A percentile compares a stretch with the other conserved stretches of the same genome.
These are phyloP conservation scores for Globisporangium yorkense DNA, from an alignment of 352 stramenopile species.

Conservation along the genomic window DNA sequence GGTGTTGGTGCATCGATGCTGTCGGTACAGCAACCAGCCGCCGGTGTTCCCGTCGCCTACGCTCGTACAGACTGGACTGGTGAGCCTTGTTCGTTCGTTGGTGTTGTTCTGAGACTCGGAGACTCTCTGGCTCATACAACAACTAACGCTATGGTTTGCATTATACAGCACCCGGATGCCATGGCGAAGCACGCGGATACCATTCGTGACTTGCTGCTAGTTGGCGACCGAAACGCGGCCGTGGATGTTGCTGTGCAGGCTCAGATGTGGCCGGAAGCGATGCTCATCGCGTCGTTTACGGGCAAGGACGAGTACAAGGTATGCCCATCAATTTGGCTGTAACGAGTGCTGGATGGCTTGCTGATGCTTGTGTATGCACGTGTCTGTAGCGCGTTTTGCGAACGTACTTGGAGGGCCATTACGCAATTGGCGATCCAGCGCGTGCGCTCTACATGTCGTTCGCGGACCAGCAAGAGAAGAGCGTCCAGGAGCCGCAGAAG, in stretches of 20 bases:
- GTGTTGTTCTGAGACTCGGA: neutral
- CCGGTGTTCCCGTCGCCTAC: slow-evolving; percentile 42
- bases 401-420: slow-evolving; percentile 74
- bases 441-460: slow-evolving; percentile 78
- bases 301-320: slow-evolving; percentile 83
- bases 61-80: slow-evolving; percentile 28
- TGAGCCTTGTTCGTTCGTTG: slow-evolving; percentile 13
- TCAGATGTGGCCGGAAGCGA: slow-evolving; percentile 85
- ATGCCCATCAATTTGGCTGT: neutral
- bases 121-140: neutral
- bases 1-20: neutral
- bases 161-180: slow-evolving; percentile 45
- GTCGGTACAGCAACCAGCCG: slow-evolving; percentile 22
- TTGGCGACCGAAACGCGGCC: slow-evolving; percentile 69
- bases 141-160: slow-evolving; percentile 8
- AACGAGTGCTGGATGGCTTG: neutral
- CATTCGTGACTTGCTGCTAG: slow-evolving; percentile 66
- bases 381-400: slow-evolving; percentile 49
- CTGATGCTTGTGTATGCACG: neutral
- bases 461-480: slow-evolving; percentile 80
- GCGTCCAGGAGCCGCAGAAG: slow-evolving; percentile 75
- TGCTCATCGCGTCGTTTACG: slow-evolving; percentile 82
- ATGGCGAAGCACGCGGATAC: slow-evolving; percentile 37
- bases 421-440: slow-evolving; percentile 66
- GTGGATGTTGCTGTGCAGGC: slow-evolving; percentile 71